Percentiles rank a stretch among this genome's conserved stretches.
phyloP scores from a whole-genome alignment of 495 filamentous ascomycete species.

The Lophiotrema nucula region DNA sequence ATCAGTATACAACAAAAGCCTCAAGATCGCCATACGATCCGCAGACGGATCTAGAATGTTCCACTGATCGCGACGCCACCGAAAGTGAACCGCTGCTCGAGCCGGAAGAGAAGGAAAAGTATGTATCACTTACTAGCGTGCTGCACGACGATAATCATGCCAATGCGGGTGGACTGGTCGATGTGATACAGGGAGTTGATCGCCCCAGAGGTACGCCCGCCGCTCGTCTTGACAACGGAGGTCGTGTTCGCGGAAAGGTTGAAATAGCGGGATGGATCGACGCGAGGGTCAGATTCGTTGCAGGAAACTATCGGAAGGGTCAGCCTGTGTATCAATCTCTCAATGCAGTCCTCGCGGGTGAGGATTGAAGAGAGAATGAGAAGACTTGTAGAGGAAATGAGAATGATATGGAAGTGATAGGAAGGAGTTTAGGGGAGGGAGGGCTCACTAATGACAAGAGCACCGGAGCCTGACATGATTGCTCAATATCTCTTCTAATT shows the following conservation, averaged over 20 bases:
- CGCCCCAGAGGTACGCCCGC: conserved; percentile 36
- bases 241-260: conserved; percentile 26
- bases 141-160: conserved; percentile 38
- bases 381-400: not conserved
- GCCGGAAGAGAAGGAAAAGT: not conserved
- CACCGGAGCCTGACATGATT: too few species aligned
- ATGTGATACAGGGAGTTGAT: conserved; percentile 34
- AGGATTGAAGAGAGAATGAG: too few species aligned
- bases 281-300: conserved; percentile 18
- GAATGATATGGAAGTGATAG: not conserved
- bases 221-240: conserved; percentile 38
- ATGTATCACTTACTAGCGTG: conserved; percentile 19
- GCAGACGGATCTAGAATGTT: too few species aligned
- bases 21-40: too few species aligned
- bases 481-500: too few species aligned
- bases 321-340: too few species aligned
- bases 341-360: too few species aligned
- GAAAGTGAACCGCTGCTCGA: not conserved
- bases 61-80: not conserved
- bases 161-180: conserved; percentile 32
- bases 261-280: conserved; percentile 26
- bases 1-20: too few species aligned
- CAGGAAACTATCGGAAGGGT: conserved; percentile 18
- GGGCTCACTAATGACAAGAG: conserved; percentile 5
- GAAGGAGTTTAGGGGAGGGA: not conserved